phyloP scores from a whole-genome alignment of 2,329 filamentous ascomycete genomes.

The Hypoxylon sp. region DNA sequence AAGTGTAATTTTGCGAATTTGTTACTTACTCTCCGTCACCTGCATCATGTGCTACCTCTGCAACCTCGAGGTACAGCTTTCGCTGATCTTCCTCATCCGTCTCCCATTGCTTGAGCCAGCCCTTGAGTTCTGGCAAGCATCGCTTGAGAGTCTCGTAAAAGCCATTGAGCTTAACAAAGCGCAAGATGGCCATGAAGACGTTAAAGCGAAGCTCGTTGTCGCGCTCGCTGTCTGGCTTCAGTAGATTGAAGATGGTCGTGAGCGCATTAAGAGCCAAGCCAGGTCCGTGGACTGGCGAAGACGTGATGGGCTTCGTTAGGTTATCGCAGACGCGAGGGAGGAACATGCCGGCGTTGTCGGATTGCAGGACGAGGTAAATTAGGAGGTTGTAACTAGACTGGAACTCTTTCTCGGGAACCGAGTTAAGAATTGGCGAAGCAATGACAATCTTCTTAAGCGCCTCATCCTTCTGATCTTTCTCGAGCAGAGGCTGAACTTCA shows the following conservation, averaged over 20 bases:
- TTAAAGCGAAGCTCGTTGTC: constrained; percentile 86
- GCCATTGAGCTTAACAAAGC: constrained; percentile 79
- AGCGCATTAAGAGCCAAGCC: constrained; percentile 90
- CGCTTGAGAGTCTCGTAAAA: constrained; percentile 87
- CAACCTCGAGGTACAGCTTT: constrained; percentile 85
- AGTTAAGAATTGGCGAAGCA: constrained; percentile 81
- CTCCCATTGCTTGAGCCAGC: constrained; percentile 89
- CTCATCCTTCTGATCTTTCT: constrained; percentile 84
- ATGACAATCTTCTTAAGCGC: constrained; percentile 90
- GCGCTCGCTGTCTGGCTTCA: constrained; percentile 77
- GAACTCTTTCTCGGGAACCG: constrained; percentile 95
- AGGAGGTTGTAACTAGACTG: constrained; percentile 97
- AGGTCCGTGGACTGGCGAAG: constrained; percentile 86
- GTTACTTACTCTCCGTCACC: constrained; percentile 79
- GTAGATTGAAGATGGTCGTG: constrained; percentile 96
- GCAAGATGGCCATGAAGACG: constrained; percentile 89
- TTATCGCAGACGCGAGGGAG: constrained; percentile 90
- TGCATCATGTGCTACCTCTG: constrained; percentile 82
- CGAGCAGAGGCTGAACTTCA: constrained; percentile 80
- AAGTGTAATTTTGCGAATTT: not conserved
- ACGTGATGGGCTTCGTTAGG: constrained; percentile 86
- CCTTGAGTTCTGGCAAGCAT: constrained; percentile 84
- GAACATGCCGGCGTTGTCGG: constrained; percentile 85
- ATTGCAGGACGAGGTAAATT: constrained; percentile 90
- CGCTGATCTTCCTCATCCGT: constrained; percentile 84